Evolutionary conservation across 1,139 yeast species (phyloP).

Genomic region (Sugiyamaella grinbergsii): DNA sequence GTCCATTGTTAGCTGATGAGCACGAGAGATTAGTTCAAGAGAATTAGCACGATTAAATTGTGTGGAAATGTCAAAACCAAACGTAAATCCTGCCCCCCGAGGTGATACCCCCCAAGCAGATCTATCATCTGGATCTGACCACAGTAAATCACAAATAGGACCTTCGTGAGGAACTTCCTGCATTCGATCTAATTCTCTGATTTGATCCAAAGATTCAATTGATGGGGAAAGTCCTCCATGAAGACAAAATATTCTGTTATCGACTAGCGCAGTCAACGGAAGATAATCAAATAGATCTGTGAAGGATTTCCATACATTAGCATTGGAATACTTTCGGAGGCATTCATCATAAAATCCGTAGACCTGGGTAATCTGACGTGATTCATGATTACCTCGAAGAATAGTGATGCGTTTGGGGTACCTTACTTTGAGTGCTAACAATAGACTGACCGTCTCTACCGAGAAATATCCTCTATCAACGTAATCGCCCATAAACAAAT

Average conservation of each 20-base stretch:
- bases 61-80: conserved; percentile 85
- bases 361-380: conserved; percentile 95
- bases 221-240: conserved; percentile 98
- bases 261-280: conserved; percentile 93
- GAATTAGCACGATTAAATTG: conserved; percentile 80
- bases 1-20: conserved; percentile 98
- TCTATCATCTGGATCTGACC: conserved; percentile 98
- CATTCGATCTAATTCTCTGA: conserved; percentile 77
- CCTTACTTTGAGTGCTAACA: conserved; percentile 83
- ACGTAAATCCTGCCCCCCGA: conserved; percentile 96
- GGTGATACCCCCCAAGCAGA: conserved; percentile 98
- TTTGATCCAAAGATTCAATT: conserved; percentile 86
- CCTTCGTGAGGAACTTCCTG: conserved; percentile 99
- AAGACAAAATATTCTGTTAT: conserved; percentile 80
- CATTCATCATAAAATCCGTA: conserved; percentile 99
- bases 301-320: conserved; percentile 87
- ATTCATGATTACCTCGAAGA: conserved; percentile 95
- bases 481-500: conserved; percentile 85
- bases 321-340: conserved; percentile 89
- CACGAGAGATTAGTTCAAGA: conserved; percentile 86
- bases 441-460: conserved; percentile 77
- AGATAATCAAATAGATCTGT: conserved; percentile 87
- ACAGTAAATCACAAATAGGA: conserved; percentile 94
- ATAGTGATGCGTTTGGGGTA: conserved; percentile 93
- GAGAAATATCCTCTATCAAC: conserved; percentile 98